Conservation (phyloP, 208 protist species). For the Trypanosoma mega region DNA sequence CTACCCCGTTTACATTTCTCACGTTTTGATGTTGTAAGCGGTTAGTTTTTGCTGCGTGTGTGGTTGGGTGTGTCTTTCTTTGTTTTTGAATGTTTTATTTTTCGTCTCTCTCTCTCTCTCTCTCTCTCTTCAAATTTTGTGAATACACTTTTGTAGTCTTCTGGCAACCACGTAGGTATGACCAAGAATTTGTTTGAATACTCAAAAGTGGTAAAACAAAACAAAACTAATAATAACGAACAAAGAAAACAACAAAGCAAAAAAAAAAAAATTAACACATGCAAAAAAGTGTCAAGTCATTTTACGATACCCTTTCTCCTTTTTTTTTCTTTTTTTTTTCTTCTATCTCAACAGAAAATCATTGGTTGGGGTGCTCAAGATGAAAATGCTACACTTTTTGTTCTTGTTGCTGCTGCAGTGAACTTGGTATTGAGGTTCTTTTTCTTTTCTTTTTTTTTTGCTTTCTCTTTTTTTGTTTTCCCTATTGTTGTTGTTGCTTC, state of each 20-base stretch:
- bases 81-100: constrained; percentile 9
- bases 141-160: too few relatives aligned
- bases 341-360: too few relatives aligned
- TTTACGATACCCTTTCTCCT: too few relatives aligned
- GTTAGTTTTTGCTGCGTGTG: constrained; percentile 1
- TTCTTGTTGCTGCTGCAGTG: not conserved
- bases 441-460: constrained; percentile 6
- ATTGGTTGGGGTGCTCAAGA: too few relatives aligned
- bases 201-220: too few relatives aligned
- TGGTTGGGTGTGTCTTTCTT: not conserved
- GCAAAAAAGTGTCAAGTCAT: too few relatives aligned
- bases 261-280: too few relatives aligned
- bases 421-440: not conserved
- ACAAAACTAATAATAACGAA: too few relatives aligned
- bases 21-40: not conserved
- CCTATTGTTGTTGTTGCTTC: not conserved
- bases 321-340: not conserved
- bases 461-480: constrained; percentile 12
- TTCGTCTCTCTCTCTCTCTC: constrained; percentile 10
- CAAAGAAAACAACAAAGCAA: too few relatives aligned
- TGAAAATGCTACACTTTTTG: not conserved
- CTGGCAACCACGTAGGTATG: too few relatives aligned
- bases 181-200: too few relatives aligned
- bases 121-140: not conserved
- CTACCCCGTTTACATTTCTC: not conserved